A percentile compares a stretch with the other conserved stretches of the same genome.
phyloP scores from a whole-genome alignment of 495 filamentous ascomycete genomes.

The Amphirosellinia nigrospora region DNA sequence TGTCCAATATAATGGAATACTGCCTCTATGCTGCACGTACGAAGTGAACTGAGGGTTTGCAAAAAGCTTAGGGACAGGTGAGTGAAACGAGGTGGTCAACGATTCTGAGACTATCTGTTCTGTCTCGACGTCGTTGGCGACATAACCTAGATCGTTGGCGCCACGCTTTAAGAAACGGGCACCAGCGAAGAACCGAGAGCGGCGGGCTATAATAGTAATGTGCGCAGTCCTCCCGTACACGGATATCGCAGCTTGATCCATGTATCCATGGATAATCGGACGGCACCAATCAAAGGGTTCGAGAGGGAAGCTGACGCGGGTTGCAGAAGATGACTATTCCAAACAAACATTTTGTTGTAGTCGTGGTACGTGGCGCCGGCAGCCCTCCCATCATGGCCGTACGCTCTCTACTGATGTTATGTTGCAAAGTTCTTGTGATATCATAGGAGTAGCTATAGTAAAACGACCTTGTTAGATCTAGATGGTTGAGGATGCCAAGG shows the following conservation, averaged over 20 bases:
- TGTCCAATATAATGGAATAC: conserved; percentile 96
- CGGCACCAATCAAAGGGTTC: conserved; percentile 94
- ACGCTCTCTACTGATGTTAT: conserved; percentile 87
- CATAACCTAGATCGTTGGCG: conserved; percentile 93
- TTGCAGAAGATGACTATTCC: conserved; percentile 88
- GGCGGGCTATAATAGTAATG: conserved; percentile 89
- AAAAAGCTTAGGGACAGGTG: conserved; percentile 82
- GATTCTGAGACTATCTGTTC: conserved; percentile 97
- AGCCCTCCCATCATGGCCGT: conserved; percentile 68
- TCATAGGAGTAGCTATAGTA: conserved; percentile 99
- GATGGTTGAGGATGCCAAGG: conserved; percentile 83
- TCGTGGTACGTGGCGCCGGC: conserved; percentile 63
- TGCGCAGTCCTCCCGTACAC: conserved; percentile 86
- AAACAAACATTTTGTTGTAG: conserved; percentile 95
- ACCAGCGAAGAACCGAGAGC: conserved; percentile 92
- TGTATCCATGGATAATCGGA: conserved; percentile 94
- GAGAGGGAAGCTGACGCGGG: conserved; percentile 74
- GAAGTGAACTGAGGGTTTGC: conserved; percentile 92
- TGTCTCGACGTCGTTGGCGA: conserved; percentile 99
- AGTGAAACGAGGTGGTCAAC: conserved; percentile 93
- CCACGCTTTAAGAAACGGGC: conserved; percentile 94
- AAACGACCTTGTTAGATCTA: conserved; percentile 88
- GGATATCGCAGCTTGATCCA: conserved; percentile 85
- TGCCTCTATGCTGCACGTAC: conserved; percentile 95
- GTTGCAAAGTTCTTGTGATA: conserved; percentile 88